Conservation (phyloP, 1,139 yeast genomes). For the Yamadazyma aaseri region DNA sequence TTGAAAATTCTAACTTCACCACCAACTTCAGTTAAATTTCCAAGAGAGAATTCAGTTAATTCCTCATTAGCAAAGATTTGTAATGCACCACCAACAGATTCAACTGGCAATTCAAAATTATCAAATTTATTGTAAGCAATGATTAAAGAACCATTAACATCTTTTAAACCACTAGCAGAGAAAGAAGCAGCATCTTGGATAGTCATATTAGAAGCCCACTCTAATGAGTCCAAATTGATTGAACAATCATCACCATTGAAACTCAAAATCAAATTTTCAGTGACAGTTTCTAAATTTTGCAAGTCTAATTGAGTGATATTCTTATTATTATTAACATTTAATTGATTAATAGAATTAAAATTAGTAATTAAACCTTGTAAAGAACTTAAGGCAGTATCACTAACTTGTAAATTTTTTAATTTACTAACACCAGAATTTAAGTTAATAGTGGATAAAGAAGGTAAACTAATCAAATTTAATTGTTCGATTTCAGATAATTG, state of each 20-base stretch:
- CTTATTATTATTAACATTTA: constrained; percentile 47
- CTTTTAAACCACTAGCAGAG: constrained; percentile 32
- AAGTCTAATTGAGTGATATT: constrained; percentile 40
- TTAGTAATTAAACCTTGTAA: constrained; percentile 37
- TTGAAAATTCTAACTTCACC: constrained; percentile 46
- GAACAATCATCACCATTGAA: constrained; percentile 46
- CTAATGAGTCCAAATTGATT: constrained; percentile 35
- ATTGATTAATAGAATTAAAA: constrained; percentile 32
- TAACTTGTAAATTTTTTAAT: constrained; percentile 34
- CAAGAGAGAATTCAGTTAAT: constrained; percentile 28
- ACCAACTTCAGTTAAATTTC: constrained; percentile 34
- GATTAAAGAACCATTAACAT: constrained; percentile 43
- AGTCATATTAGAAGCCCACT: constrained; percentile 46
- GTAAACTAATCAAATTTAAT: constrained; percentile 42
- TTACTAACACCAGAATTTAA: constrained; percentile 37
- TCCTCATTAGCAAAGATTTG: constrained; percentile 46
- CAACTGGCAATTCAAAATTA: constrained; percentile 31
- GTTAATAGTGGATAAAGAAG: constrained; percentile 40
- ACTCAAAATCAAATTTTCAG: constrained; percentile 38
- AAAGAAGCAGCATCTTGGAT: constrained; percentile 40
- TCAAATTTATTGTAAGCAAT: constrained; percentile 43
- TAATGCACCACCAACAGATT: constrained; percentile 40
- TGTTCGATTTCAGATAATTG: constrained; percentile 28
- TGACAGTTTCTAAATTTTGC: constrained; percentile 32
- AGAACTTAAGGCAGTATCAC: constrained; percentile 45